phyloP scores from a whole-genome alignment of 1,139 yeast genomes.

The Debaryomyces udenii region DNA sequence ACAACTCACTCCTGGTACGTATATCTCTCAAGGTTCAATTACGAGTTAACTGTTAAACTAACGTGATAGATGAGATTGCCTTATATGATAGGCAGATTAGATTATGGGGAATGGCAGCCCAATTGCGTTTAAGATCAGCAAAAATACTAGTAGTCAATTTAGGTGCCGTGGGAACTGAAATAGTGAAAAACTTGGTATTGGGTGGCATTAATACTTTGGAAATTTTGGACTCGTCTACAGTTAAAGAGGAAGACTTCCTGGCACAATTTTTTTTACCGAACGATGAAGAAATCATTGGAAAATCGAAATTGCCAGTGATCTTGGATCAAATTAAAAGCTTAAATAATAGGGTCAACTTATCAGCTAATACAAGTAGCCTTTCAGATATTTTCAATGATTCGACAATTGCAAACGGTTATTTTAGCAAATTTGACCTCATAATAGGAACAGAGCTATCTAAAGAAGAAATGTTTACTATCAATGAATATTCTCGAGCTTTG shows the following conservation, averaged over 20 bases:
- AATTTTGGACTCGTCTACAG: conserved; percentile 60
- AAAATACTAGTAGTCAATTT: conserved; percentile 67
- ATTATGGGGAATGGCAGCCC: conserved; percentile 96
- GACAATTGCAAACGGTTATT: conserved; percentile 37
- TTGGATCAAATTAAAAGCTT: conserved; percentile 62
- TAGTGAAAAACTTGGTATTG: conserved; percentile 79
- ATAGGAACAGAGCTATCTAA: conserved; percentile 70
- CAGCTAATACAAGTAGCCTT: conserved; percentile 42
- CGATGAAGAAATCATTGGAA: conserved; percentile 51
- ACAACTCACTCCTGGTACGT: conserved; percentile 18
- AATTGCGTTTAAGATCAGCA: conserved; percentile 74
- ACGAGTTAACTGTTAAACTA: conserved; percentile 7
- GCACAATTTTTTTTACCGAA: conserved; percentile 78
- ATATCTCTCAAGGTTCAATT: background rate
- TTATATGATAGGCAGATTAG: conserved; percentile 94
- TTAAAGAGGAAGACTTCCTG: conserved; percentile 66
- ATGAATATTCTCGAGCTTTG: conserved; percentile 55
- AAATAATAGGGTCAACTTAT: conserved; percentile 72
- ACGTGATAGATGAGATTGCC: conserved; percentile 72
- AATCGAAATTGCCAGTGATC: conserved; percentile 57
- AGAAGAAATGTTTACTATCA: conserved; percentile 45
- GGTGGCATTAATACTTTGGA: conserved; percentile 87
- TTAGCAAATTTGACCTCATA: conserved; percentile 66
- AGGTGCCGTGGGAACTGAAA: conserved; percentile 77
- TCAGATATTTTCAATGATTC: conserved; percentile 23